Conservation (phyloP, 768 basidiomycete species). For the Mycena rosella region DNA sequence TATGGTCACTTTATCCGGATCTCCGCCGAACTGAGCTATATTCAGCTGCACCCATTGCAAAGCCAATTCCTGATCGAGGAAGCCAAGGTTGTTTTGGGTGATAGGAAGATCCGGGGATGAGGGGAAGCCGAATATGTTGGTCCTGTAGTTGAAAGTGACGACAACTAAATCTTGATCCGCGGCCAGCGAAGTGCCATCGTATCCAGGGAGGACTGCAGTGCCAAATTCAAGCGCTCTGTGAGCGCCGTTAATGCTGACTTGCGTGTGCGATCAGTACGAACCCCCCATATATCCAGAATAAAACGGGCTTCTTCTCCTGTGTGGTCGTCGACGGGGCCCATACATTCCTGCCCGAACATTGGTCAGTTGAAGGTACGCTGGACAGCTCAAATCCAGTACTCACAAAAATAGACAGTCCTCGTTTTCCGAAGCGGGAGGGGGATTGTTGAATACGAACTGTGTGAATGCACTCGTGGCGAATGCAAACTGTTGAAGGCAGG, state of each 20-base stretch:
- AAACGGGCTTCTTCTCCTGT: too few relatives aligned
- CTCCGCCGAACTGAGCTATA: slow-evolving; percentile 61
- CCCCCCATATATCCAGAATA: too few relatives aligned
- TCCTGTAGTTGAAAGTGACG: slow-evolving; percentile 26
- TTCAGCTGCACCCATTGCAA: slow-evolving; percentile 57
- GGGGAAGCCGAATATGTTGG: slow-evolving; percentile 28
- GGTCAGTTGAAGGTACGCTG: background rate
- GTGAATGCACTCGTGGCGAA: slow-evolving; percentile 4
- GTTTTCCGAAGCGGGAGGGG: slow-evolving; percentile 20
- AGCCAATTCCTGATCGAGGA: slow-evolving; percentile 37
- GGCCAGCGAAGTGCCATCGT: slow-evolving; percentile 18
- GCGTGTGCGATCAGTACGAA: too few relatives aligned
- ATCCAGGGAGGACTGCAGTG: slow-evolving; percentile 1
- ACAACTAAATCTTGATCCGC: slow-evolving; percentile 20
- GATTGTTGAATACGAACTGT: slow-evolving; percentile 18
- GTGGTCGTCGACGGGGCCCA: too few relatives aligned
- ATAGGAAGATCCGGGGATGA: slow-evolving; percentile 2
- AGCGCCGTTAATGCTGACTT: background rate
- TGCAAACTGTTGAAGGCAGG: slow-evolving; percentile 17
- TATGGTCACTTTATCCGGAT: slow-evolving; percentile 46
- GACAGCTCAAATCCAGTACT: background rate
- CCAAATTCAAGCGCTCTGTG: slow-evolving; percentile 14
- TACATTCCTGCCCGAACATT: too few relatives aligned
- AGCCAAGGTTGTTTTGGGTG: slow-evolving; percentile 19
- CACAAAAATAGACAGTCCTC: slow-evolving; percentile 28